phyloP scores from a whole-genome alignment of 805 yeast species.

The Metschnikowia koreensis region DNA sequence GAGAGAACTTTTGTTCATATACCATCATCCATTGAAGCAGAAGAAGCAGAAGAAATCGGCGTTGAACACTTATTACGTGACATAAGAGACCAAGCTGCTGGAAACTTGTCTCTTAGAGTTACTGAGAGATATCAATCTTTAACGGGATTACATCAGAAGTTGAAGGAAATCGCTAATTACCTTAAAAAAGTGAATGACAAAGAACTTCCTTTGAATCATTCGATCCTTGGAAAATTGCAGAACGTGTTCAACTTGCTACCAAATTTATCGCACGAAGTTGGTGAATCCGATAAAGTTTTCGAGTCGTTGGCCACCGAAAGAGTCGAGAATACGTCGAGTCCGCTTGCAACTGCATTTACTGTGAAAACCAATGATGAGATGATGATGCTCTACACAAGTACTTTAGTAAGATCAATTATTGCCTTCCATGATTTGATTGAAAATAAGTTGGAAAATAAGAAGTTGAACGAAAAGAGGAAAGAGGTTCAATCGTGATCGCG shows the following conservation, averaged over 20 bases:
- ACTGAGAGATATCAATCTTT: constrained; percentile 88
- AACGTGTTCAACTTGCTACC: constrained; percentile 93
- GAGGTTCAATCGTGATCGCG: constrained; percentile 1
- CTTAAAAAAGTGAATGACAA: constrained; percentile 69
- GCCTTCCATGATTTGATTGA: constrained; percentile 97
- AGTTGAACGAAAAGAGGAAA: constrained; percentile 23
- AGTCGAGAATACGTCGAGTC: constrained; percentile 36
- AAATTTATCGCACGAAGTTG: constrained; percentile 47
- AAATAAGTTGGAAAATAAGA: constrained; percentile 81
- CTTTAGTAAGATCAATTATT: constrained; percentile 88
- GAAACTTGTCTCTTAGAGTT: constrained; percentile 79
- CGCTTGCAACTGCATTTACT: constrained; percentile 77
- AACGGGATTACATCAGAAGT: constrained; percentile 77
- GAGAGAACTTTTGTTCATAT: constrained; percentile 91
- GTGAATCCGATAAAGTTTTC: constrained; percentile 11
- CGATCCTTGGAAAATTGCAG: constrained; percentile 87
- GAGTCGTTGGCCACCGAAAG: constrained; percentile 8
- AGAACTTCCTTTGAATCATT: constrained; percentile 83
- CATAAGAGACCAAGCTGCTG: constrained; percentile 95
- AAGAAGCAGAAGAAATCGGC: constrained; percentile 99
- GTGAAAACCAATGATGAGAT: constrained; percentile 93
- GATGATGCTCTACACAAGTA: constrained; percentile 88
- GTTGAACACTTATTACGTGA: constrained; percentile 95
- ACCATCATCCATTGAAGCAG: constrained; percentile 92
- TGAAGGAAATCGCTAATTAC: constrained; percentile 74